These are phyloP conservation scores for Phytophthora nicotianae DNA, from an alignment of 352 stramenopile genomes.

Conservation along the genomic window DNA sequence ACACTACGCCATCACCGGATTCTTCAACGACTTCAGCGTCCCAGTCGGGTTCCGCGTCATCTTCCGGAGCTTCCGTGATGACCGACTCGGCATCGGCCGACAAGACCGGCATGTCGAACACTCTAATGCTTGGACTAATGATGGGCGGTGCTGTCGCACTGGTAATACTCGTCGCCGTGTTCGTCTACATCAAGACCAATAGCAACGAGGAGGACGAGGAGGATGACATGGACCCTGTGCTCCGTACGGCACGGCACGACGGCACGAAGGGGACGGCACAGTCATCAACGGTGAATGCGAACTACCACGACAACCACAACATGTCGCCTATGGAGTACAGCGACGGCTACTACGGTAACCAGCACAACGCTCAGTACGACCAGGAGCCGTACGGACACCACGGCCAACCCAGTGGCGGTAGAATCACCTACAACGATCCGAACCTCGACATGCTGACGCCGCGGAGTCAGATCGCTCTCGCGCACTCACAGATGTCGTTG, in stretches of 20 bases:
- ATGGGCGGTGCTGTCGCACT: constrained; percentile 49
- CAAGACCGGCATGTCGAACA: constrained; percentile 27
- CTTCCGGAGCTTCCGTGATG: constrained; percentile 26
- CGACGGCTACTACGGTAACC: constrained; percentile 19
- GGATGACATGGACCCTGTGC: constrained; percentile 37
- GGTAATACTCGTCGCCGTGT: constrained; percentile 48
- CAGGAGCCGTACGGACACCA: constrained; percentile 29
- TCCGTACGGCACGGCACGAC: constrained; percentile 16
- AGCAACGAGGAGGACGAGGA: constrained; percentile 42
- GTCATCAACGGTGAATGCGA: constrained; percentile 34
- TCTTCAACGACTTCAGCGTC: constrained; percentile 21
- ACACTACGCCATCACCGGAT: constrained; percentile 10
- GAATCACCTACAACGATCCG: constrained; percentile 54
- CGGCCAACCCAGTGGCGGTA: constrained; percentile 1
- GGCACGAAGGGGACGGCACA: constrained; percentile 21
- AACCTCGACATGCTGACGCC: constrained; percentile 68
- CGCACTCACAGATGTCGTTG: constrained; percentile 44
- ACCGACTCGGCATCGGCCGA: constrained; percentile 36
- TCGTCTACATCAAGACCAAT: constrained; percentile 57
- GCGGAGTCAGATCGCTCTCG: constrained; percentile 58
- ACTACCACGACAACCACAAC: constrained; percentile 40
- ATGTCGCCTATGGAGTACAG: constrained; percentile 38
- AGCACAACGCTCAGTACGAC: constrained; percentile 31
- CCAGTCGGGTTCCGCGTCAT: constrained; percentile 11
- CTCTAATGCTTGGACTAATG: constrained; percentile 49